Base-by-base conservation (phyloP, 2,329 filamentous ascomycete genomes). In the Aspergillus quadricinctus region DNA sequence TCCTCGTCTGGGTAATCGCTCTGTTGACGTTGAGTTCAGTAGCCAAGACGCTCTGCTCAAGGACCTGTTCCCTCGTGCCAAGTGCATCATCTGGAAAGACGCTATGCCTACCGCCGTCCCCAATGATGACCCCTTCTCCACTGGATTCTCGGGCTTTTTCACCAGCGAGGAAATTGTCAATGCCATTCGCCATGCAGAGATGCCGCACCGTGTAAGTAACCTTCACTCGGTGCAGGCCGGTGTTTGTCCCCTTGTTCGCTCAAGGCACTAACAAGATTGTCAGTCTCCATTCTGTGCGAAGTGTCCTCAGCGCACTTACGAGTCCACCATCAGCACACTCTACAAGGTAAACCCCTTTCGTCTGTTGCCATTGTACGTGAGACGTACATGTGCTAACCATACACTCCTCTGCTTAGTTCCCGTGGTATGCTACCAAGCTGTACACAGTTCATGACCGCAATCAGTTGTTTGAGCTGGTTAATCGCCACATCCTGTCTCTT, bases 401-500 rank as follows among this genome's bases (percentile, higher is more conserved):
- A 53, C 59, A 37, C 63, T 55, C 61, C 59, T 50, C 41, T 43
- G 29, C 25, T 19, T 58, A 80, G 77, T 83, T 78, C 57, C 81
- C 81, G 3, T 83, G 80, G 80, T 74, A 73, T 49, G 75, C 76
- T 4, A 66, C 70, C 10, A 63, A 71, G 14, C 63, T 77, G 57
- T 79, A 81, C 64, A 78, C 73, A 1, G 64, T 83, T 23, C 66
- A 70, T 45, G 77, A 81, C 56, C 78, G 79, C 49, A 76, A 78
- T 54, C 59, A 67, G 9, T 63, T 83, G 28, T 81, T 77, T 66
- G 67, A 75, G 14, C 65, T 73, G 37, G 67, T 66, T 52, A 65
- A 64, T 53, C 80, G 80, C 27, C 86, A 87, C 69, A 85, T 93
- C 68, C 81, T 80, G 53, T 86, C 91, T 65, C 81, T 93, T 68